Percentiles rank a stretch among this genome's conserved stretches.
These are phyloP conservation scores for Pseudopyrenochaeta lycopersici DNA, from an alignment of 2,329 filamentous ascomycete genomes.

Conservation along the genomic window DNA sequence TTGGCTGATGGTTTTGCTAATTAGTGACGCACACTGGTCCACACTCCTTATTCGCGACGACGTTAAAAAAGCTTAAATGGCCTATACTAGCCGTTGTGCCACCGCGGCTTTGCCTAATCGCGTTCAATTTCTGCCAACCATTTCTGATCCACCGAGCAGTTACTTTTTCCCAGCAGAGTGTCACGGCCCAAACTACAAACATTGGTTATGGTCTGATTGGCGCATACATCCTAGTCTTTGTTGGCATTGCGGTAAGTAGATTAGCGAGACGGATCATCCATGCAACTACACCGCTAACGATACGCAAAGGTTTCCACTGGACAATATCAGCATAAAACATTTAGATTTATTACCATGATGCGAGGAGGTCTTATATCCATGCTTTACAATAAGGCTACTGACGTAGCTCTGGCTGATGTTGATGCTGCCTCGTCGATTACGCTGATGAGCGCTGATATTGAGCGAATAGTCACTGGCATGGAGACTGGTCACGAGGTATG, in stretches of 20 bases:
- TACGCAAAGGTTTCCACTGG: slow-evolving; percentile 39
- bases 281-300: slow-evolving; percentile 17
- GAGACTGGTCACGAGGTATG: slow-evolving; percentile 42
- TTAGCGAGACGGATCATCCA: not conserved
- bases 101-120: slow-evolving; percentile 41
- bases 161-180: slow-evolving; percentile 30
- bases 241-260: slow-evolving; percentile 43
- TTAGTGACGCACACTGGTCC: slow-evolving; percentile 24
- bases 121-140: slow-evolving; percentile 49
- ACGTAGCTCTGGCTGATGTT: slow-evolving; percentile 38
- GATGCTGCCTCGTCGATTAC: slow-evolving; percentile 44
- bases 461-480: slow-evolving; percentile 46
- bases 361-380: slow-evolving; percentile 47
- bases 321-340: slow-evolving; percentile 46
- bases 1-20: slow-evolving; percentile 4
- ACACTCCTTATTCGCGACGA: slow-evolving; percentile 37
- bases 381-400: slow-evolving; percentile 46
- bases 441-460: slow-evolving; percentile 49
- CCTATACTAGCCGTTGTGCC: slow-evolving; percentile 39
- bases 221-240: slow-evolving; percentile 45
- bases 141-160: slow-evolving; percentile 46
- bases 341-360: slow-evolving; percentile 46
- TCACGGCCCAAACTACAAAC: slow-evolving; percentile 27
- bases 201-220: slow-evolving; percentile 46
- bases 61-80: slow-evolving; percentile 40